These are phyloP conservation scores for Carex myosuroides DNA, from an alignment of 176 grass and related monocot species.

Conservation along the genomic window DNA sequence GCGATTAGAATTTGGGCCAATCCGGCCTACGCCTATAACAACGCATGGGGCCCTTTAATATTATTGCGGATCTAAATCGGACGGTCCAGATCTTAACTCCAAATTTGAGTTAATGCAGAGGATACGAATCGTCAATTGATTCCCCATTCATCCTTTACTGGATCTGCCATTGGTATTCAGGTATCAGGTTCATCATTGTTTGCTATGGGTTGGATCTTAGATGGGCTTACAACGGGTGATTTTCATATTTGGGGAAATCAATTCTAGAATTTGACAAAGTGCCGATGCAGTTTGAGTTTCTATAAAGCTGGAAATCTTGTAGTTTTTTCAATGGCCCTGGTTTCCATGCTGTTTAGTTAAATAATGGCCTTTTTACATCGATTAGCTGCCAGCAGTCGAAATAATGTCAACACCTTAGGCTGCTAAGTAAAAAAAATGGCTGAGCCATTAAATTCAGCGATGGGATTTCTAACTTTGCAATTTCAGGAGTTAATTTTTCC, in stretches of 20 bases:
- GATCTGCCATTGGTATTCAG: no score
- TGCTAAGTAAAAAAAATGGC: neutral
- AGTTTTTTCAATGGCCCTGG: neutral
- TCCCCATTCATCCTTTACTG: no score
- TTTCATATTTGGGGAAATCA: neutral
- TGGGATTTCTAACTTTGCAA: slow-evolving; percentile 3
- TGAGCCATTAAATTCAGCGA: neutral
- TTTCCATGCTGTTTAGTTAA: neutral
- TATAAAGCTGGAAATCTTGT: neutral
- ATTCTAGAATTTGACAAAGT: neutral
- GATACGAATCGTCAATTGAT: no score
- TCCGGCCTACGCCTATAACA: no score
- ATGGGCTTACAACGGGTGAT: neutral
- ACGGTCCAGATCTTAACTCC: no score
- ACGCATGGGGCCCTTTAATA: no score
- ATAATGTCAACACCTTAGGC: neutral
- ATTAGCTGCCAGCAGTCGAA: neutral
- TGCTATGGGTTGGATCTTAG: neutral
- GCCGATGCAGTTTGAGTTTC: neutral
- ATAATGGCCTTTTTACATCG: neutral
- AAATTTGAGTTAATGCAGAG: no score
- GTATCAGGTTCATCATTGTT: neutral
- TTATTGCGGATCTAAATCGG: no score
- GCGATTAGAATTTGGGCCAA: no score
- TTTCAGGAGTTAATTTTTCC: neutral